Percentiles rank a stretch among this genome's conserved stretches.
phyloP scores from a whole-genome alignment of 2,329 filamentous ascomycete species.

The Macrophomina tecta region DNA sequence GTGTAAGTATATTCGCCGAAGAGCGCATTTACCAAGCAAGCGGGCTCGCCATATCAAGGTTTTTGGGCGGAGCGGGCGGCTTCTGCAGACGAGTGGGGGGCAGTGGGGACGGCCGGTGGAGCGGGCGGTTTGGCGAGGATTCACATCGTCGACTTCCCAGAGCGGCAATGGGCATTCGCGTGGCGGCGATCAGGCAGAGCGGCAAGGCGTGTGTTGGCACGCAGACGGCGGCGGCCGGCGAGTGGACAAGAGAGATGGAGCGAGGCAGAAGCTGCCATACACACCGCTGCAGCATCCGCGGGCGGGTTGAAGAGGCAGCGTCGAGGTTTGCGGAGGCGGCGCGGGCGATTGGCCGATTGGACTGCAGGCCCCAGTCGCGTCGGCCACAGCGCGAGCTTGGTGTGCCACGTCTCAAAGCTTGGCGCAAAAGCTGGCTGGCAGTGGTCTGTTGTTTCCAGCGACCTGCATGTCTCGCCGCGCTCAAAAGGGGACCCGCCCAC shows the following conservation, averaged over 20 bases:
- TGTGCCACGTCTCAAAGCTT: slow-evolving; percentile 26
- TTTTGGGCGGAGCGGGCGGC: slow-evolving; percentile 11
- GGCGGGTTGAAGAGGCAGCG: neutral
- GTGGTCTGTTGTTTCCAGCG: slow-evolving; percentile 11
- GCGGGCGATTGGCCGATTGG: slow-evolving; percentile 22
- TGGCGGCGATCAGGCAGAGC: neutral
- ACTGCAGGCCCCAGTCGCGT: neutral
- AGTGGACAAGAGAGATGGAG: slow-evolving; percentile 4
- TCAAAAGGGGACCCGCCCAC: slow-evolving; percentile 10
- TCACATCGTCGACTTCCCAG: slow-evolving; percentile 10
- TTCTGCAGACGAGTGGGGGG: slow-evolving; percentile 7
- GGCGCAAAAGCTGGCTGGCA: slow-evolving; percentile 18
- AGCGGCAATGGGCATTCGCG: slow-evolving; percentile 6
- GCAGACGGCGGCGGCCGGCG: neutral
- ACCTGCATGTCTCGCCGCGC: slow-evolving; percentile 2
- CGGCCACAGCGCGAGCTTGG: slow-evolving; percentile 19
- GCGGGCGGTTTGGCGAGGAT: slow-evolving; percentile 8
- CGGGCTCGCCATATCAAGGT: neutral
- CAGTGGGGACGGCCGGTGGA: slow-evolving; percentile 3
- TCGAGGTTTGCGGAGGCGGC: slow-evolving; percentile 7
- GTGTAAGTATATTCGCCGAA: neutral
- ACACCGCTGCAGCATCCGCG: slow-evolving; percentile 6
- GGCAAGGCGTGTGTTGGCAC: neutral
- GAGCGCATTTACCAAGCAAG: neutral
- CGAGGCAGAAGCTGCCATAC: neutral